Evolutionary conservation across 2,329 filamentous ascomycete genomes (phyloP).

Genomic region (Huntiella decipiens): DNA sequence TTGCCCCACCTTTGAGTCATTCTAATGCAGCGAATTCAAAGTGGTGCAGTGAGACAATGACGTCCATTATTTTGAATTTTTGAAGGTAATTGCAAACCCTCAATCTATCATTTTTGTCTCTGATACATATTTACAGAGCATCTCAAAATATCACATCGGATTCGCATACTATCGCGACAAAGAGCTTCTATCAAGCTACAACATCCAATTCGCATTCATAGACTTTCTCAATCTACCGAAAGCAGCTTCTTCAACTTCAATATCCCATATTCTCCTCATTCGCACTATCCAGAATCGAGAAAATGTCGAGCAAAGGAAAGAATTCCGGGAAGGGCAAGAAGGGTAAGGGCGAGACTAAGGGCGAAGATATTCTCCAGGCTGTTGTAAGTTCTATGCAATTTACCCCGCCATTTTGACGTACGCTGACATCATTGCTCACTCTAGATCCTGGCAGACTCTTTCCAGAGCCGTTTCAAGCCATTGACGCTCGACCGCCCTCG

Average conservation of each 20-base stretch:
- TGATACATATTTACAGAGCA: too few species aligned
- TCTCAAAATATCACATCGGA: too few species aligned
- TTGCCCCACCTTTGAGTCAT: too few species aligned
- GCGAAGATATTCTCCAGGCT: constrained; percentile 39
- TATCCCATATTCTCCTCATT: neutral
- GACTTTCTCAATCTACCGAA: too few species aligned
- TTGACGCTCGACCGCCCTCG: constrained; percentile 78
- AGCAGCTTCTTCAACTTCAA: neutral
- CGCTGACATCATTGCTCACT: constrained; percentile 9
- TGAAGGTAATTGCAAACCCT: too few species aligned
- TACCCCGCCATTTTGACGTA: neutral
- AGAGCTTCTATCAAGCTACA: too few species aligned
- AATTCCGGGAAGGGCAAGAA: constrained; percentile 32
- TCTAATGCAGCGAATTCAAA: too few species aligned
- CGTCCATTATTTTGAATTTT: too few species aligned
- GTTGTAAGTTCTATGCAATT: constrained; percentile 25
- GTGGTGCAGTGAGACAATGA: too few species aligned
- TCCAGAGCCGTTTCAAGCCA: constrained; percentile 77
- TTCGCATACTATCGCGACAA: too few species aligned
- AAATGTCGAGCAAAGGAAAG: constrained; percentile 11
- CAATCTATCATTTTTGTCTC: too few species aligned
- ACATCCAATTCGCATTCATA: too few species aligned
- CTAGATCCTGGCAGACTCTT: constrained; percentile 80
- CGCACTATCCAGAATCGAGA: neutral
- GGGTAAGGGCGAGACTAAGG: constrained; percentile 31